phyloP scores from a whole-genome alignment of 2,329 filamentous ascomycete species.

The Diaporthe helianthi region DNA sequence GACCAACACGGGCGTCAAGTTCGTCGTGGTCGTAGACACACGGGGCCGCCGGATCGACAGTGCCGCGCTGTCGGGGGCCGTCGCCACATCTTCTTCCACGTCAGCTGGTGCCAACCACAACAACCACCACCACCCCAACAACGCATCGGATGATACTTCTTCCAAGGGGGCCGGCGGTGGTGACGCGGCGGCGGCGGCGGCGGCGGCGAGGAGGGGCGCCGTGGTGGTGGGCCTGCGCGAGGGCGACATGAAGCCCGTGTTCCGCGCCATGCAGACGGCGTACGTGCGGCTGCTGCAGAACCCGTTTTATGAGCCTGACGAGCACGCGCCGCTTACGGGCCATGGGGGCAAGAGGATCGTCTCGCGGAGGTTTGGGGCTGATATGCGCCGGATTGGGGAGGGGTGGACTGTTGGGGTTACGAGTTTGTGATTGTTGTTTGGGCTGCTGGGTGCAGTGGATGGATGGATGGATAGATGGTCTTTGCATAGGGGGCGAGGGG shows the following conservation, averaged over 20 bases:
- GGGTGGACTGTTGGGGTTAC: conserved; percentile 79
- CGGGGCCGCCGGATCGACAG: conserved; percentile 67
- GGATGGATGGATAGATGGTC: too few species aligned
- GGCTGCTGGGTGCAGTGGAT: background rate
- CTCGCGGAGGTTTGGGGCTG: conserved; percentile 79
- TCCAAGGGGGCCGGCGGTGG: conserved; percentile 51
- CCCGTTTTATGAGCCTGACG: conserved; percentile 91
- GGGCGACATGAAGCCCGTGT: conserved; percentile 88
- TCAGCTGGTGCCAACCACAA: background rate
- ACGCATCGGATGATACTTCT: conserved; percentile 50
- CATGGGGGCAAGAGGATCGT: conserved; percentile 74
- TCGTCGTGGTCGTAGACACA: conserved; percentile 92
- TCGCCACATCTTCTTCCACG: conserved; percentile 12
- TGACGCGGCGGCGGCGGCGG: conserved; percentile 33
- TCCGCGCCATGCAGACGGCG: conserved; percentile 89
- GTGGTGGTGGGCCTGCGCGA: conserved; percentile 75
- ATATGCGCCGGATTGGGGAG: conserved; percentile 87
- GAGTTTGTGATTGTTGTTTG: conserved; percentile 53
- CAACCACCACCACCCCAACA: too few species aligned
- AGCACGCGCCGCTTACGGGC: conserved; percentile 69
- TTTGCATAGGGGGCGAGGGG: too few species aligned
- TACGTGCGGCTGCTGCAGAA: conserved; percentile 91
- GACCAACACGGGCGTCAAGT: conserved; percentile 92
- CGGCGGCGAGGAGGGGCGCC: conserved; percentile 43
- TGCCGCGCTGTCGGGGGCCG: conserved; percentile 32